Evolutionary conservation across 2,329 filamentous ascomycete genomes (phyloP).

Genomic region (Neophaeococcomyces aloes): DNA sequence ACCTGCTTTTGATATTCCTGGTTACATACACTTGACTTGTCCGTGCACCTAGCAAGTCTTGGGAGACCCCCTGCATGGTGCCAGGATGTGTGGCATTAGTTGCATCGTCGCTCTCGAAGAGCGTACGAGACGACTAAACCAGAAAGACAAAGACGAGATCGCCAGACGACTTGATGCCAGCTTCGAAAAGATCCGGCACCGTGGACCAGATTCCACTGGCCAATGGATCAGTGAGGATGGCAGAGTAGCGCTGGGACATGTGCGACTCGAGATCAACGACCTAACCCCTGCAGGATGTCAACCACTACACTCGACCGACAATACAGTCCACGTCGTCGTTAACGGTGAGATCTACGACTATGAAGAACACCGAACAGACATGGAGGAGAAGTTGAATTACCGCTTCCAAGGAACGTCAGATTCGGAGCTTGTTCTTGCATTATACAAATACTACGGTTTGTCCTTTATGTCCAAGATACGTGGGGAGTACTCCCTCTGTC

Average conservation of each 20-base stretch:
- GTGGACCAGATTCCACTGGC: slow-evolving; percentile 38
- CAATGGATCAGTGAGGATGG: slow-evolving; percentile 37
- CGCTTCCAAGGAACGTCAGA: slow-evolving; percentile 39
- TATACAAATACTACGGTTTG: slow-evolving; percentile 42
- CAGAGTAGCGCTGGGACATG: slow-evolving; percentile 38
- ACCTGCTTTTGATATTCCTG: not conserved
- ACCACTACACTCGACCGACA: slow-evolving; percentile 34
- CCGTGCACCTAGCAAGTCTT: not conserved
- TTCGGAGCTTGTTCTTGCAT: slow-evolving; percentile 43
- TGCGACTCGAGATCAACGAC: slow-evolving; percentile 45
- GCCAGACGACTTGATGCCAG: slow-evolving; percentile 23
- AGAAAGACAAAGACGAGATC: slow-evolving; percentile 4
- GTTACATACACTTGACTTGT: slow-evolving; percentile 7
- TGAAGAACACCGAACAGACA: slow-evolving; percentile 33
- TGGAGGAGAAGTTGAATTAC: slow-evolving; percentile 31
- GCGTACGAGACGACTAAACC: slow-evolving; percentile 1
- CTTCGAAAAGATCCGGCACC: slow-evolving; percentile 33
- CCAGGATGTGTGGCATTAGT: slow-evolving; percentile 11
- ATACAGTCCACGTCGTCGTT: slow-evolving; percentile 44
- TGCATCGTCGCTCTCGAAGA: slow-evolving; percentile 7
- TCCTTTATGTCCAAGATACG: slow-evolving; percentile 39
- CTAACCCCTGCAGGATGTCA: slow-evolving; percentile 39
- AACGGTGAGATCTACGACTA: slow-evolving; percentile 52
- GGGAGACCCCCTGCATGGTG: not conserved
- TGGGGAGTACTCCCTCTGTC: slow-evolving; percentile 45